Percentiles rank a stretch among this genome's conserved stretches.
Evolutionary conservation across 768 basidiomycete genomes (phyloP).

Genomic region (Phylloporus scabripes): DNA sequence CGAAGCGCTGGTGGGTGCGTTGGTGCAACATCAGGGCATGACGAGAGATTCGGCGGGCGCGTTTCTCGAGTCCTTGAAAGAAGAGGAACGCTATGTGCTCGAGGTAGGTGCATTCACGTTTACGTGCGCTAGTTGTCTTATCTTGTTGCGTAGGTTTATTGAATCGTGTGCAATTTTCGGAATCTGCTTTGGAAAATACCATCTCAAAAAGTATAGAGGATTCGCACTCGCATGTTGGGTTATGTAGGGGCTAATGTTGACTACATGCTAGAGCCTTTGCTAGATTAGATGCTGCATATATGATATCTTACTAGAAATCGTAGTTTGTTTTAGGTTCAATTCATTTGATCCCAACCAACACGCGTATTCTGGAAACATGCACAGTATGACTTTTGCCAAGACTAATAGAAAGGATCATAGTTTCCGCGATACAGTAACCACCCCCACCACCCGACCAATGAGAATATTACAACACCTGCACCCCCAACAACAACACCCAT

Average conservation of each 20-base stretch:
- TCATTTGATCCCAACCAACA: neutral
- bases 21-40: slow-evolving; percentile 66
- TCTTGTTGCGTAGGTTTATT: slow-evolving; percentile 19
- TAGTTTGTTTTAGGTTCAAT: neutral
- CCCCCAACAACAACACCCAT: slow-evolving; percentile 62
- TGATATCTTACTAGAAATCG: neutral
- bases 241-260: neutral
- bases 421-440: slow-evolving; percentile 26
- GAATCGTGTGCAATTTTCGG: neutral
- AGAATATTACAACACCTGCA: slow-evolving; percentile 54
- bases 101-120: slow-evolving; percentile 46
- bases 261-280: too few relatives aligned
- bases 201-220: neutral
- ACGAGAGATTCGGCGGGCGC: slow-evolving; percentile 63
- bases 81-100: slow-evolving; percentile 95
- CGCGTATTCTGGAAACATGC: too few relatives aligned
- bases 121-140: slow-evolving; percentile 1
- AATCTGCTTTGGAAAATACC: neutral
- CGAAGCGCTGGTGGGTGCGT: slow-evolving; percentile 80
- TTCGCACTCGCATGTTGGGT: neutral
- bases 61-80: slow-evolving; percentile 86
- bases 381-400: neutral
- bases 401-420: slow-evolving; percentile 22
- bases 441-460: slow-evolving; percentile 34
- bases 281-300: neutral